phyloP scores from a whole-genome alignment of 2,329 filamentous ascomycete genomes.

The Capronia coronata region DNA sequence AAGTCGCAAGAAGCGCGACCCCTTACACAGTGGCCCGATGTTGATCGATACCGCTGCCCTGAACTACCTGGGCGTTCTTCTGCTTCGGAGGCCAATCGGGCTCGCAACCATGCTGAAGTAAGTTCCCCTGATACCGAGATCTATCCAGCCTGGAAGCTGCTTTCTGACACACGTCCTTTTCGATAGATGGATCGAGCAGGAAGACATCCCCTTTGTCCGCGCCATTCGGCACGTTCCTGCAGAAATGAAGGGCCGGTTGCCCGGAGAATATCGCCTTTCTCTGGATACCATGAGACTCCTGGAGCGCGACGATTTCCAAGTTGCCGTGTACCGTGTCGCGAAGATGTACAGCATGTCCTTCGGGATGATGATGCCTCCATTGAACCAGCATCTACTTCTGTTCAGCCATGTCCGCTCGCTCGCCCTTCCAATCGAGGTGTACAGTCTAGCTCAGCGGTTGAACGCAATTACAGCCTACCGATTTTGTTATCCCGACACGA shows the following conservation, averaged over 20 bases:
- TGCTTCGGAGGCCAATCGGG: constrained; percentile 70
- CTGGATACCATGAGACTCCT: constrained; percentile 41
- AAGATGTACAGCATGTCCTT: constrained; percentile 62
- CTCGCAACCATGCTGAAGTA: constrained; percentile 61
- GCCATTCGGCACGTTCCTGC: constrained; percentile 46
- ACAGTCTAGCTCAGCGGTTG: constrained; percentile 53
- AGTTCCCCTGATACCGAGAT: too few relatives aligned
- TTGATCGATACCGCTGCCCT: constrained; percentile 69
- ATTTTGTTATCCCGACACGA: constrained; percentile 49
- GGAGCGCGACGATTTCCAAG: constrained; percentile 55
- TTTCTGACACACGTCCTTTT: constrained; percentile 25
- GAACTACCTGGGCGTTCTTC: constrained; percentile 70
- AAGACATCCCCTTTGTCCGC: constrained; percentile 65
- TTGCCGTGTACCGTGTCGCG: constrained; percentile 55
- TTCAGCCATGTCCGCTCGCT: constrained; percentile 65
- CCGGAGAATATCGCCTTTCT: constrained; percentile 36
- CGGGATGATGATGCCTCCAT: constrained; percentile 61
- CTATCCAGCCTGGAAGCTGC: too few relatives aligned
- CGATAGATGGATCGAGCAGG: constrained; percentile 57
- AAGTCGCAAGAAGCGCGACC: constrained; percentile 34
- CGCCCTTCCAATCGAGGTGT: constrained; percentile 67
- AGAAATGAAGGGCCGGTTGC: constrained; percentile 42
- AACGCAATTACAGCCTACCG: constrained; percentile 47
- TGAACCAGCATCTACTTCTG: constrained; percentile 64
- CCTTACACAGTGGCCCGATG: constrained; percentile 47